Evolutionary conservation across 2,329 filamentous ascomycete genomes (phyloP).

Genomic region (Geosmithia morbida): DNA sequence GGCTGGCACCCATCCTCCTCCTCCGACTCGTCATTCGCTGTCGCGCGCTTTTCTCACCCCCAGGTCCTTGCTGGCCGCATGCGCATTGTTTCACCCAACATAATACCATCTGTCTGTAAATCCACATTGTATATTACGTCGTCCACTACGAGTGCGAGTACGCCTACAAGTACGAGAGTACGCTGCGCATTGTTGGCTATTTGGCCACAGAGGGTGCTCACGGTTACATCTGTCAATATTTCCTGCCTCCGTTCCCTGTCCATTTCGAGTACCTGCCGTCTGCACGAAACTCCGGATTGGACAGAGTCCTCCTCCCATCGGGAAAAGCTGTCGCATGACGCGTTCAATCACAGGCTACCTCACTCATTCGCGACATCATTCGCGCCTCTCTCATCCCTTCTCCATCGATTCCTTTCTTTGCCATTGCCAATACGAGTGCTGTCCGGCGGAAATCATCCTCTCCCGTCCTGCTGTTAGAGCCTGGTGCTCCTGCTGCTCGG

Average conservation of each 20-base stretch:
- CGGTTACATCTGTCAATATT: neutral
- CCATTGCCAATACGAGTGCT: neutral
- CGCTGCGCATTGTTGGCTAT: neutral
- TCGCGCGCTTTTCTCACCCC: neutral
- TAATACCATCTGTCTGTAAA: neutral
- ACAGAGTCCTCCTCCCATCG: neutral
- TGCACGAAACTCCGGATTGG: neutral
- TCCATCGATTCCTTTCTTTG: neutral
- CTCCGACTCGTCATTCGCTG: neutral
- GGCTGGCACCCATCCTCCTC: neutral
- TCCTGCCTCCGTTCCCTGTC: neutral
- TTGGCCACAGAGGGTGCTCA: neutral
- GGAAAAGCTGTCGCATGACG: slow-evolving; percentile 1
- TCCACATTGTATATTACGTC: neutral
- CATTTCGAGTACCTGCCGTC: neutral
- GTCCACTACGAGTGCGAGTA: neutral
- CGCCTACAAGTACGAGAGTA: neutral
- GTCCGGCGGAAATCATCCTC: neutral
- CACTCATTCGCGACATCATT: neutral
- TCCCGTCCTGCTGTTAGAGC: too few relatives aligned
- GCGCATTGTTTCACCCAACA: neutral
- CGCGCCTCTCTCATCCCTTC: neutral
- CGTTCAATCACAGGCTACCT: neutral
- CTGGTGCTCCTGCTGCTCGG: neutral
- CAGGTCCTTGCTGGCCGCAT: neutral